Evolutionary conservation across 2,329 filamentous ascomycete species (phyloP).

Genomic region (Purpureocillium lavendulum): DNA sequence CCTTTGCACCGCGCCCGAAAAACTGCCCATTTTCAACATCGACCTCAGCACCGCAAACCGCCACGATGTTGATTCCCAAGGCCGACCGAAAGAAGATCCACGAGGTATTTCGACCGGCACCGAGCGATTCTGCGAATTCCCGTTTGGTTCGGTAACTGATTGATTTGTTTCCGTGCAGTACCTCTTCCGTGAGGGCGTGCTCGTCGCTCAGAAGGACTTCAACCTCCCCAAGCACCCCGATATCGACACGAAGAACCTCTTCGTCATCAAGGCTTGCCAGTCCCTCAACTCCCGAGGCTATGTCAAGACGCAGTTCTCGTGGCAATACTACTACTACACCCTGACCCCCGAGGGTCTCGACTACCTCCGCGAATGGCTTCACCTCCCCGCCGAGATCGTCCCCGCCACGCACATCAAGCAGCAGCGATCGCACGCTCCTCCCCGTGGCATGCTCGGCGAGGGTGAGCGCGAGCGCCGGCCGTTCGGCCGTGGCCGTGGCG

Average conservation of each 20-base stretch:
- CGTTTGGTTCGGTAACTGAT: conserved; percentile 11
- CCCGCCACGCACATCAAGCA: conserved; percentile 99
- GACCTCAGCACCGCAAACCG: conserved; percentile 36
- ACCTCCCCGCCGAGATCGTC: conserved; percentile 98
- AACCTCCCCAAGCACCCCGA: conserved; percentile 96
- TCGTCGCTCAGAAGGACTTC: conserved; percentile 99
- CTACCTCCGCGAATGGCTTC: conserved; percentile 99
- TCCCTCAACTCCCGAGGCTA: conserved; percentile 96
- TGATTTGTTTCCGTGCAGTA: conserved; percentile 45
- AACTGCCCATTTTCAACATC: conserved; percentile 41
- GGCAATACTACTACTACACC: conserved; percentile 99
- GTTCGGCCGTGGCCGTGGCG: conserved; percentile 71
- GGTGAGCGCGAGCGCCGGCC: conserved; percentile 72
- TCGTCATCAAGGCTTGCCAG: conserved; percentile 97
- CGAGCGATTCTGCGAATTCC: too few relatives aligned
- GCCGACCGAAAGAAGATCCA: conserved; percentile 99
- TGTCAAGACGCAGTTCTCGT: conserved; percentile 99
- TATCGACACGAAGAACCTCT: conserved; percentile 99
- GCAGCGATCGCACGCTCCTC: conserved; percentile 96
- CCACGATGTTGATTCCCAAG: conserved; percentile 97
- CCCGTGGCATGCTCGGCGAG: conserved; percentile 97
- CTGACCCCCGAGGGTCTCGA: conserved; percentile 98
- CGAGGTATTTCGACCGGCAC: conserved; percentile 43
- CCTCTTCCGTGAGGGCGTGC: conserved; percentile 89
- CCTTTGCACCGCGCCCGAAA: conserved; percentile 25